Conservation (phyloP, 768 basidiomycete species). For the Lentinus brumalis region DNA sequence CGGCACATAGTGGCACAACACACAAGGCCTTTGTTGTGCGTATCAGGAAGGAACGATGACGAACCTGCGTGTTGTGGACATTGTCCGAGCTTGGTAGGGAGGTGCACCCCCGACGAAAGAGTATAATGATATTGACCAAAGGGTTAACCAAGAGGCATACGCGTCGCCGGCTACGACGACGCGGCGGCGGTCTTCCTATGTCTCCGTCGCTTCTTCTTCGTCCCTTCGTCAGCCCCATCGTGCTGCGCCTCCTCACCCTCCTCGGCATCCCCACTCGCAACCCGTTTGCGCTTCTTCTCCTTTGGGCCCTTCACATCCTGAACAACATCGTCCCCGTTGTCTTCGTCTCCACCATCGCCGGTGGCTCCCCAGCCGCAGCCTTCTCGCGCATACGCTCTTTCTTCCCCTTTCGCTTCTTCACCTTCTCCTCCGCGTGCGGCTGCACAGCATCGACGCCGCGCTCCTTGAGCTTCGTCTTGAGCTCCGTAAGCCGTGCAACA, state of each 20-base stretch:
- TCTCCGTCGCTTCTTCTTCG: constrained; percentile 45
- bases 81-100: no score
- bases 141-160: no score
- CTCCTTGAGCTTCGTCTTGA: constrained; percentile 62
- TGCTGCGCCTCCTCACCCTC: constrained; percentile 12
- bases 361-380: constrained; percentile 29
- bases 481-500: constrained; percentile 66
- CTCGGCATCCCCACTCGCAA: constrained; percentile 10
- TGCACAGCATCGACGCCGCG: constrained; percentile 31
- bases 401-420: constrained; percentile 70
- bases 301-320: constrained; percentile 36
- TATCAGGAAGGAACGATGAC: no score
- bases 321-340: constrained; percentile 34
- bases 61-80: no score
- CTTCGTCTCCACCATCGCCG: constrained; percentile 25
- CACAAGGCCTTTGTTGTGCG: no score
- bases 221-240: constrained; percentile 13
- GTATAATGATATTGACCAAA: no score
- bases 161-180: background rate
- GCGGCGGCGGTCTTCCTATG: constrained; percentile 35
- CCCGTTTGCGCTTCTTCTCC: constrained; percentile 43
- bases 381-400: constrained; percentile 65
- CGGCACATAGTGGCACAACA: no score
- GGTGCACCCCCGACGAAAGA: no score
- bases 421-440: constrained; percentile 28